These are phyloP conservation scores for Sclerotinia minor DNA, from an alignment of 2,329 filamentous ascomycete genomes.

Conservation along the genomic window DNA sequence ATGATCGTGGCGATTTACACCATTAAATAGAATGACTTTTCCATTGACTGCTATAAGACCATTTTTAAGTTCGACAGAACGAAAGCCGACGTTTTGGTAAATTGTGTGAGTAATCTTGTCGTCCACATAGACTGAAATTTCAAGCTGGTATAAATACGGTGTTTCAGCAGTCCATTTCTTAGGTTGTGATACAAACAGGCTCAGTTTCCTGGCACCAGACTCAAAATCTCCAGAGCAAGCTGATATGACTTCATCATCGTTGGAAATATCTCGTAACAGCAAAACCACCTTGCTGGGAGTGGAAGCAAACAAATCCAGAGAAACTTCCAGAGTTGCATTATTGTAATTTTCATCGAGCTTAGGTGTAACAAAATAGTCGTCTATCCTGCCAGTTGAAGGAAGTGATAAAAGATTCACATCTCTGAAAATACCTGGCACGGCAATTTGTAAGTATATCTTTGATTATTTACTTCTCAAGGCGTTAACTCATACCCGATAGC, in stretches of 20 bases:
- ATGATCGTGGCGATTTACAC: conserved; percentile 64
- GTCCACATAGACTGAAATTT: conserved; percentile 46
- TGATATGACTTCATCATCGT: conserved; percentile 18
- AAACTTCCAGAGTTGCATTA: conserved; percentile 44
- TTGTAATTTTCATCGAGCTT: conserved; percentile 53
- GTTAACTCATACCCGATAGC: conserved; percentile 52
- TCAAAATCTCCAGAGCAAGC: not conserved
- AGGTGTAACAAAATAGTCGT: conserved; percentile 59
- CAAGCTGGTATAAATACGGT: conserved; percentile 59
- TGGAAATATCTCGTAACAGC: conserved; percentile 25
- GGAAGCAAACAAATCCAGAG: conserved; percentile 18
- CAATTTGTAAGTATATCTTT: not conserved
- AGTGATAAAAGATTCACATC: conserved; percentile 64
- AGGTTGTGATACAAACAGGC: conserved; percentile 49
- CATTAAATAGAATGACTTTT: conserved; percentile 58
- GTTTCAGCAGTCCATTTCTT: conserved; percentile 69
- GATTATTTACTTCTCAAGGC: not conserved
- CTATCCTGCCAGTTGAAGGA: conserved; percentile 51
- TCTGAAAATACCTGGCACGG: conserved; percentile 57
- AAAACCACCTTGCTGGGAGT: conserved; percentile 19
- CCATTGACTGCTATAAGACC: conserved; percentile 65
- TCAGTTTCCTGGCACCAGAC: not conserved
- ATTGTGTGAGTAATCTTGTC: conserved; percentile 41
- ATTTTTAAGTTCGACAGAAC: conserved; percentile 61
- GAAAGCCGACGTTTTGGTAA: conserved; percentile 61